Evolutionary conservation across 169 alveolate genomes (phyloP).

Genomic region (Plasmodium malariae): DNA sequence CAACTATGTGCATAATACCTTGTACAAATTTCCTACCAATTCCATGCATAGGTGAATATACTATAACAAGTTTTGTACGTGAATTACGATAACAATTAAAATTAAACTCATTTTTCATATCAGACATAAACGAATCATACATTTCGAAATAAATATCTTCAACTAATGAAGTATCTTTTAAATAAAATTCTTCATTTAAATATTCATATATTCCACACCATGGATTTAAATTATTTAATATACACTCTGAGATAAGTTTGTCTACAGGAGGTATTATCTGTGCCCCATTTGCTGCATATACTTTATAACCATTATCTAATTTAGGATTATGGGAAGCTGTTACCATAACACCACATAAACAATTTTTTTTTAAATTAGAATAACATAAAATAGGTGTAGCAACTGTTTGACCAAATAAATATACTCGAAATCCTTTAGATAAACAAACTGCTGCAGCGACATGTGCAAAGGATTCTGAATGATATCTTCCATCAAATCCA

Average conservation of each 20-base stretch:
- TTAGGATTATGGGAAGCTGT: conserved; percentile 92
- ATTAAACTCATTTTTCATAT: conserved; percentile 77
- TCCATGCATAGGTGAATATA: conserved; percentile 92
- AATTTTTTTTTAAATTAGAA: conserved; percentile 77
- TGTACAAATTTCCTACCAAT: conserved; percentile 84
- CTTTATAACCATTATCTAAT: conserved; percentile 89
- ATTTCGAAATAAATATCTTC: conserved; percentile 80
- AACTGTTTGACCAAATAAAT: conserved; percentile 80
- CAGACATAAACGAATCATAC: conserved; percentile 78
- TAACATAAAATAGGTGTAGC: conserved; percentile 90
- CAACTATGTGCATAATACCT: conserved; percentile 81
- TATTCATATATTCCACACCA: conserved; percentile 75
- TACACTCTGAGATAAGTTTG: conserved; percentile 77
- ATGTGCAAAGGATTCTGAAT: conserved; percentile 88
- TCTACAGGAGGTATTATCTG: conserved; percentile 88
- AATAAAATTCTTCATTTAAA: conserved; percentile 75
- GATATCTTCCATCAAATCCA: conserved; percentile 90
- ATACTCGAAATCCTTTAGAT: conserved; percentile 83
- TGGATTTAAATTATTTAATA: conserved; percentile 81
- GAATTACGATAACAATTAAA: conserved; percentile 73
- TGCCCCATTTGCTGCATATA: conserved; percentile 88
- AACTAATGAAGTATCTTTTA: conserved; percentile 78
- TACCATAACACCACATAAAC: conserved; percentile 88
- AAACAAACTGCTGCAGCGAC: conserved; percentile 89
- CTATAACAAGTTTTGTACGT: conserved; percentile 79